phyloP scores from a whole-genome alignment of 2,329 filamentous ascomycete species.

The Fusarium papillatum region DNA sequence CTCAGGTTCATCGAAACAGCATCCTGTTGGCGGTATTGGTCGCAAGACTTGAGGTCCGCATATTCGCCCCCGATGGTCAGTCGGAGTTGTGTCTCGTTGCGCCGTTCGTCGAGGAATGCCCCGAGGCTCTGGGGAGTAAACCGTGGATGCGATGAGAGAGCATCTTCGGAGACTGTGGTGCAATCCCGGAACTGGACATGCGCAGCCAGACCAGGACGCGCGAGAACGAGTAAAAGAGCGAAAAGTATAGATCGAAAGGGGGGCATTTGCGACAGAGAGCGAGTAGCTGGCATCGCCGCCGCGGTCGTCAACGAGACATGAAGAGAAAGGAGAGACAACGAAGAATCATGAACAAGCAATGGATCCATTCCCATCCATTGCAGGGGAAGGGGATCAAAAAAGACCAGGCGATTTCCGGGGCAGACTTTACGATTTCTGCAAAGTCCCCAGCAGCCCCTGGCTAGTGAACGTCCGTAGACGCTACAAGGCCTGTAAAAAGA shows the following conservation, averaged over 20 bases:
- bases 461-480: background rate
- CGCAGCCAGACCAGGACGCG: conserved; percentile 15
- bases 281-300: background rate
- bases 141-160: conserved; percentile 9
- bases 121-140: conserved; percentile 9
- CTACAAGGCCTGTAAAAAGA: conserved; percentile 3
- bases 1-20: conserved; percentile 23
- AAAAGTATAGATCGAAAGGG: conserved; percentile 4
- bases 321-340: conserved; percentile 9
- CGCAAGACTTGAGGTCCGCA: conserved; percentile 8
- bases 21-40: conserved; percentile 8
- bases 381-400: background rate
- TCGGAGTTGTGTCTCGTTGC: conserved; percentile 16
- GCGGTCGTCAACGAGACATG: conserved; percentile 1
- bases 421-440: conserved; percentile 4
- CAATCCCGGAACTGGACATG: conserved; percentile 35
- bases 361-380: background rate
- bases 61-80: background rate
- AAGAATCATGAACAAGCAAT: background rate
- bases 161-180: conserved; percentile 4
- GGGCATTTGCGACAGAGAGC: conserved; percentile 3
- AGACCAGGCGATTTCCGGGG: background rate
- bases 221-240: conserved; percentile 5
- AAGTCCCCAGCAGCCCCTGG: conserved; percentile 1
- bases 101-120: conserved; percentile 12